phyloP scores from a whole-genome alignment of 2,329 filamentous ascomycete genomes.

The Cucurbitaria berberidis region DNA sequence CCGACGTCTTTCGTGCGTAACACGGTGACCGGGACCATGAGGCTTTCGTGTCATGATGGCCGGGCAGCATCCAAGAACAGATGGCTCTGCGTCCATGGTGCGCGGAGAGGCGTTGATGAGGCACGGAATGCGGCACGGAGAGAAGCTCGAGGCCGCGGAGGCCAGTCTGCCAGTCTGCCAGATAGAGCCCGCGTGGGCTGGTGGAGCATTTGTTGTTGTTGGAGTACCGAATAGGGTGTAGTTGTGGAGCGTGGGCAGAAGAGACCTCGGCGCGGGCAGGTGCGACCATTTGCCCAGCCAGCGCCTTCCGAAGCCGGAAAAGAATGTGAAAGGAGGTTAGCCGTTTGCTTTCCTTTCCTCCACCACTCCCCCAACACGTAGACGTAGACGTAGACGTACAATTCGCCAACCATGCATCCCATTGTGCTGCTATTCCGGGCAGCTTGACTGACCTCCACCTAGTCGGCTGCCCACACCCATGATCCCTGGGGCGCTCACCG shows the following conservation, averaged over 20 bases:
- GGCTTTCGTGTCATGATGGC: conserved; percentile 16
- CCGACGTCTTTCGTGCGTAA: conserved; percentile 6
- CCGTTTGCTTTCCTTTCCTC: background rate
- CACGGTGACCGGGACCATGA: conserved; percentile 2
- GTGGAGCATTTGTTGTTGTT: background rate
- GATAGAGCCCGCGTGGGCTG: background rate
- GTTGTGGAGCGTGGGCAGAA: background rate
- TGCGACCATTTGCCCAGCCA: conserved; percentile 1
- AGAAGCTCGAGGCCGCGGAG: background rate
- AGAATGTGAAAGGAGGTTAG: conserved; percentile 6
- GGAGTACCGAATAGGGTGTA: background rate
- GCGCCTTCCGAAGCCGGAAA: conserved; percentile 6
- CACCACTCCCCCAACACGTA: conserved; percentile 7
- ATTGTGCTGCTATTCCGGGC: conserved; percentile 26
- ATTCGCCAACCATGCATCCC: background rate
- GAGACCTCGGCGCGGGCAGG: conserved; percentile 19
- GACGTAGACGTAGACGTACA: too few species aligned
- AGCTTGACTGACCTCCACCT: conserved; percentile 17
- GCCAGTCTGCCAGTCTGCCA: conserved; percentile 6
- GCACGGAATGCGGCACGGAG: background rate
- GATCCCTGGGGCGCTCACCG: conserved; percentile 34
- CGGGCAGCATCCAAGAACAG: conserved; percentile 17
- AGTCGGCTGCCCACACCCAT: conserved; percentile 22
- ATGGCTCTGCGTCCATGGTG: background rate
- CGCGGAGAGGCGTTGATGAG: background rate